Conservation (phyloP, 192 early-diverging fungal genomes). For the Chytriomyces confervae region DNA sequence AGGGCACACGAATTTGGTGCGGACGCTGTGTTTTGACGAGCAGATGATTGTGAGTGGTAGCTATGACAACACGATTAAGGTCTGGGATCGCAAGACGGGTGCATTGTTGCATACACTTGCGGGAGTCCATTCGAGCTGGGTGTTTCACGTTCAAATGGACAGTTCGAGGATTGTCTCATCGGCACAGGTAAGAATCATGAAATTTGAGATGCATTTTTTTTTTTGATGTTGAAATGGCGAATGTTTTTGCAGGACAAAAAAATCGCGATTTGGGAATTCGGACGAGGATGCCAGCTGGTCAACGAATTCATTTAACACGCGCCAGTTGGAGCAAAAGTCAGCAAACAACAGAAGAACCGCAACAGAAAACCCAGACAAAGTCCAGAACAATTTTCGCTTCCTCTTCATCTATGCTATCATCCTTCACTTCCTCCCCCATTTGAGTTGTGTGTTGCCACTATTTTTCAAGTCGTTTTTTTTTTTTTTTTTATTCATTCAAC, state of each 20-base stretch:
- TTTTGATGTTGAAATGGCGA: not conserved
- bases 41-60: constrained; percentile 86
- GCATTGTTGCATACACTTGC: constrained; percentile 72
- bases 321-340: no score
- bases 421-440: no score
- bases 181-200: constrained; percentile 59
- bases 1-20: constrained; percentile 88
- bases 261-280: constrained; percentile 64
- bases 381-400: no score
- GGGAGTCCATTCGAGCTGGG: constrained; percentile 81
- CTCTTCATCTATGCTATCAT: no score
- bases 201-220: not conserved
- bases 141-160: constrained; percentile 94
- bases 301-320: constrained; percentile 11
- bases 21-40: constrained; percentile 85
- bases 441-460: not conserved
- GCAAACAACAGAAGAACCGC: no score
- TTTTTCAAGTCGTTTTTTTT: not conserved
- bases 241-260: constrained; percentile 49
- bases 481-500: constrained; percentile 5
- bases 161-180: constrained; percentile 78
- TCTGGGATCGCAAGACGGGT: constrained; percentile 90
- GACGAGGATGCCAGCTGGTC: constrained; percentile 26
- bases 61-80: constrained; percentile 92
- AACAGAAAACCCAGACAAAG: no score